Conservation (phyloP, 2,329 filamentous ascomycete genomes). For the Colletotrichum sp. region DNA sequence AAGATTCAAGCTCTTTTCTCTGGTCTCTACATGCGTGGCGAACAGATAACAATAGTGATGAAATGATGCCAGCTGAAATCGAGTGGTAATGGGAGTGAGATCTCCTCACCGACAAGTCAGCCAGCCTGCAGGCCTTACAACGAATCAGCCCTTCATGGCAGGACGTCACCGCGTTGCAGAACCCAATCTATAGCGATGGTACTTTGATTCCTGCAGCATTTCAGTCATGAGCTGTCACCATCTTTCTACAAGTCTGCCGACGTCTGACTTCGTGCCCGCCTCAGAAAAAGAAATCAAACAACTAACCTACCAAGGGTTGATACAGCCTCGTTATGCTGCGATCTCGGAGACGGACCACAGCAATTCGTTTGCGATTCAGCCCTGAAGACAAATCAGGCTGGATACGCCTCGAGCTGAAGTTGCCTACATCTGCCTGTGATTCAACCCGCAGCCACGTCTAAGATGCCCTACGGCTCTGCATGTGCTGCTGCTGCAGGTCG, state of each 20-base stretch:
- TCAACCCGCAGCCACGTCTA: background rate
- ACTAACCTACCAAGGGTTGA: background rate
- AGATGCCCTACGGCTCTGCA: background rate
- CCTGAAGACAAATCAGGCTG: background rate
- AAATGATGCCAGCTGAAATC: background rate
- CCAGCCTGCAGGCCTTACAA: background rate
- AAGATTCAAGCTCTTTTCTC: background rate
- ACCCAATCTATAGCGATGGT: rapidly evolving
- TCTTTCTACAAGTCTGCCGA: background rate
- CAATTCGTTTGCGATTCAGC: background rate
- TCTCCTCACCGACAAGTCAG: background rate
- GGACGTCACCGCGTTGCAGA: background rate
- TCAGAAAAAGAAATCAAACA: background rate
- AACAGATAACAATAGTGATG: background rate
- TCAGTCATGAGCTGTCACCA: background rate
- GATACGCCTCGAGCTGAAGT: background rate
- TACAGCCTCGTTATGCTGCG: background rate
- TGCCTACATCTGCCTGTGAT: background rate
- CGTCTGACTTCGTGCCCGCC: background rate
- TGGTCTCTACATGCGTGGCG: background rate
- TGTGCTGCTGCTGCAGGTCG: background rate
- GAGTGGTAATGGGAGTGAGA: background rate
- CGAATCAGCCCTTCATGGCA: background rate
- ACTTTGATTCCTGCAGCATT: background rate
- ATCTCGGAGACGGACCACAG: background rate